These are phyloP conservation scores for Euryodendron excelsum DNA, from an alignment of 148 eudicot genomes.

Conservation along the genomic window DNA sequence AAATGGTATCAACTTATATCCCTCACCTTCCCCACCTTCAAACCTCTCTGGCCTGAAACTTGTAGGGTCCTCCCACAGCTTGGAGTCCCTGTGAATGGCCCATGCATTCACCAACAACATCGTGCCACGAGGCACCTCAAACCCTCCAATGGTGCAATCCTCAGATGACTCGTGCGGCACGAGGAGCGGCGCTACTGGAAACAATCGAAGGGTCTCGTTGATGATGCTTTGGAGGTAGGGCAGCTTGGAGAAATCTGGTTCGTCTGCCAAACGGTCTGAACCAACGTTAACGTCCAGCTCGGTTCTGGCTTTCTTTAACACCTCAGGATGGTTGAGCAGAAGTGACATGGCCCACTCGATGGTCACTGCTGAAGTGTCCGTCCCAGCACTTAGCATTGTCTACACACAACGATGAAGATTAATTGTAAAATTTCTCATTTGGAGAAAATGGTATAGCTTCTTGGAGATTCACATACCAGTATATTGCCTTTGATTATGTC, in stretches of 20 bases:
- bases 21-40: conserved; percentile 21
- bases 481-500: conserved; percentile 38
- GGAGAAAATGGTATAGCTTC: too few relatives aligned
- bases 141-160: conserved; percentile 15
- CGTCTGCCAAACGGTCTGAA: conserved; percentile 15
- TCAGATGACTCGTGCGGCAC: conserved; percentile 23
- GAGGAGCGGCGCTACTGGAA: conserved; percentile 24
- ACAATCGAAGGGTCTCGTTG: conserved; percentile 28
- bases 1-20: conserved; percentile 36
- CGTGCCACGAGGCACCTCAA: conserved; percentile 14
- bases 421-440: not conserved
- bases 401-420: not conserved
- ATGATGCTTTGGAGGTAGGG: conserved; percentile 21
- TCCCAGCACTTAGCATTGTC: conserved; percentile 4
- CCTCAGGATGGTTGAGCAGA: conserved; percentile 22
- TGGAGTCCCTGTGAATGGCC: conserved; percentile 27
- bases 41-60: conserved; percentile 45
- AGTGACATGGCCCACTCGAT: conserved; percentile 28
- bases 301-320: conserved; percentile 10
- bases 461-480: conserved; percentile 22
- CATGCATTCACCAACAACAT: conserved; percentile 27
- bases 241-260: conserved; percentile 24
- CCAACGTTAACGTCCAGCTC: conserved; percentile 12
- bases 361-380: conserved; percentile 22
- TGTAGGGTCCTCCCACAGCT: conserved; percentile 30